Conservation (phyloP, 2,329 filamentous ascomycete species). For the Neonectria punicea region DNA sequence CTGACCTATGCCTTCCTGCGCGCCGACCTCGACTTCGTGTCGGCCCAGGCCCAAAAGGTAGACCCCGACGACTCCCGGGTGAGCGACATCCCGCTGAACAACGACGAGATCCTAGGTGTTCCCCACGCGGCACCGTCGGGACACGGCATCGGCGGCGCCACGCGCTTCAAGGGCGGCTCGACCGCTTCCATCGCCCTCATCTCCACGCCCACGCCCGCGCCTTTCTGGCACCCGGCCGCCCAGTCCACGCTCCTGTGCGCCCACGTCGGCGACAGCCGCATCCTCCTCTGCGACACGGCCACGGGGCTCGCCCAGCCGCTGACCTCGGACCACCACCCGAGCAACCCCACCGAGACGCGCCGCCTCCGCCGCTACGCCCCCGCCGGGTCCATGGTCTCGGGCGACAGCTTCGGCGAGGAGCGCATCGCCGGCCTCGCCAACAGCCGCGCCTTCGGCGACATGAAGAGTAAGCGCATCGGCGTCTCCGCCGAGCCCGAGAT, state of each 20-base stretch:
- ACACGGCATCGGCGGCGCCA: constrained; percentile 75
- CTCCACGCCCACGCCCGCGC: constrained; percentile 88
- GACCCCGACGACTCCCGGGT: constrained; percentile 76
- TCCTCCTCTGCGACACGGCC: constrained; percentile 87
- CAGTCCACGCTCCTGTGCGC: constrained; percentile 86
- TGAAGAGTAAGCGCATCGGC: constrained; percentile 89
- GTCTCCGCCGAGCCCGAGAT: constrained; percentile 95
- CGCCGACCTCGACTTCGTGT: constrained; percentile 93
- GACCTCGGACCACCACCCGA: constrained; percentile 93
- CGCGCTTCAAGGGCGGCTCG: constrained; percentile 91
- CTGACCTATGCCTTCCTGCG: constrained; percentile 93
- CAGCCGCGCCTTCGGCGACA: constrained; percentile 93
- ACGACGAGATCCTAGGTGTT: constrained; percentile 81
- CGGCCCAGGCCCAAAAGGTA: constrained; percentile 86
- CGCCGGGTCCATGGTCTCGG: constrained; percentile 81
- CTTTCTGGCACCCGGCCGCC: constrained; percentile 93
- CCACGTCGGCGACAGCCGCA: constrained; percentile 93
- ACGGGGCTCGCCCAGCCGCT: constrained; percentile 83
- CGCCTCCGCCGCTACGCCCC: constrained; percentile 85
- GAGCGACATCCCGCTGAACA: constrained; percentile 82
- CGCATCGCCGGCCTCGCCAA: constrained; percentile 94
- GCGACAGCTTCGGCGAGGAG: constrained; percentile 95
- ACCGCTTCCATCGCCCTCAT: constrained; percentile 92
- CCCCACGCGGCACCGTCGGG: constrained; percentile 63
- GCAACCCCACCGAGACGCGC: constrained; percentile 83